Percentiles rank a stretch among this genome's conserved stretches.
Evolutionary conservation across 768 basidiomycete genomes (phyloP).

Genomic region (Naganishia antarctica): DNA sequence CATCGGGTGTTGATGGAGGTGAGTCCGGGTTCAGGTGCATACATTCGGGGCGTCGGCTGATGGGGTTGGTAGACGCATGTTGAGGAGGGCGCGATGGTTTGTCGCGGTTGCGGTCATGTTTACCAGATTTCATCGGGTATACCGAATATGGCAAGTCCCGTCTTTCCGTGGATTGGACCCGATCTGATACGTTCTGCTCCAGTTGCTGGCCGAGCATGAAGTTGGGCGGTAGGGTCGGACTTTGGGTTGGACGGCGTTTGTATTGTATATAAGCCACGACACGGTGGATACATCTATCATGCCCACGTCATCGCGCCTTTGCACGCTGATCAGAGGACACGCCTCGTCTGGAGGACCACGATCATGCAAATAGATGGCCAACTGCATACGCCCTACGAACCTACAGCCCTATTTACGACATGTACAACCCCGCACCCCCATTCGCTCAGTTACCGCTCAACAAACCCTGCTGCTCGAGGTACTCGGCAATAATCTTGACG

Average conservation of each 20-base stretch:
- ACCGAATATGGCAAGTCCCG: slow-evolving; percentile 89
- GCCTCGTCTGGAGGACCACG: too few species aligned
- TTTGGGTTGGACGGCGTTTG: too few species aligned
- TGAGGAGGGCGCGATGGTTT: slow-evolving; percentile 86
- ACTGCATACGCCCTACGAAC: too few species aligned
- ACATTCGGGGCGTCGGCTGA: background rate
- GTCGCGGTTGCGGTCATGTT: slow-evolving; percentile 81
- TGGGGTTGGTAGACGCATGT: slow-evolving; percentile 69
- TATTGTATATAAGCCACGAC: too few species aligned
- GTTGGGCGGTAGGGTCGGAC: slow-evolving; percentile 46
- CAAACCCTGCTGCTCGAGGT: slow-evolving; percentile 62
- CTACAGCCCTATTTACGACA: too few species aligned
- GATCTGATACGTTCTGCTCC: slow-evolving; percentile 72
- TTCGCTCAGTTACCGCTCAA: slow-evolving; percentile 12
- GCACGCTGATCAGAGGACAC: too few species aligned
- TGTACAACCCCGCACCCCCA: background rate
- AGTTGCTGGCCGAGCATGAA: slow-evolving; percentile 91
- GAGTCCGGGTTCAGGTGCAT: slow-evolving; percentile 28
- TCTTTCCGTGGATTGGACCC: slow-evolving; percentile 88
- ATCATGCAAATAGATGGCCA: too few species aligned
- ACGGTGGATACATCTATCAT: too few species aligned
- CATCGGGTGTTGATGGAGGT: slow-evolving; percentile 94
- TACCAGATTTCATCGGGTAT: slow-evolving; percentile 91
- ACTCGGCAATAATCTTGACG: slow-evolving; percentile 71
- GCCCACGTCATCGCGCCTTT: too few species aligned